These are phyloP conservation scores for Pulveroboletus ridleyi DNA, from an alignment of 1,284 basidiomycete genomes.

Conservation along the genomic window DNA sequence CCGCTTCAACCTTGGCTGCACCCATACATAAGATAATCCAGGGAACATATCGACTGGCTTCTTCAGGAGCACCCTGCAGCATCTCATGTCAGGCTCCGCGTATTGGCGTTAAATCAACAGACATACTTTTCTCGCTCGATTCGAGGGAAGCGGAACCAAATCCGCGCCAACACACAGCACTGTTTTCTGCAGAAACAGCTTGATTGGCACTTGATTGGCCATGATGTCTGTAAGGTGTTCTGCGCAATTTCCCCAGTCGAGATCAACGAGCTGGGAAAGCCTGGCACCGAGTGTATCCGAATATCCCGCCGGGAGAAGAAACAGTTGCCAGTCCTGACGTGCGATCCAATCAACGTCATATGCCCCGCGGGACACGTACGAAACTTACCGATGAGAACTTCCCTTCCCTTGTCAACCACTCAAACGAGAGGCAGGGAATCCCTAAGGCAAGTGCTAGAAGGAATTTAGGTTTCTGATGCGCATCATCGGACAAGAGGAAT, in stretches of 20 bases:
- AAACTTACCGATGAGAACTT: constrained; percentile 35
- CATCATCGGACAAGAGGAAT: constrained; percentile 72
- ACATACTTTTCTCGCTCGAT: constrained; percentile 45
- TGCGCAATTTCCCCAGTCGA: constrained; percentile 68
- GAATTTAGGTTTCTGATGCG: constrained; percentile 78
- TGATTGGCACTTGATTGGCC: constrained; percentile 58
- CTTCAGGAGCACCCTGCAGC: constrained; percentile 31
- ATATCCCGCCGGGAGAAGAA: constrained; percentile 73
- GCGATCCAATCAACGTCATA: constrained; percentile 11
- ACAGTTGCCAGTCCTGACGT: constrained; percentile 63
- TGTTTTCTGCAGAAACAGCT: constrained; percentile 55
- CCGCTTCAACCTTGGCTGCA: constrained; percentile 68
- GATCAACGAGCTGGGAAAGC: constrained; percentile 75
- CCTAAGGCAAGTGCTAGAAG: constrained; percentile 85
- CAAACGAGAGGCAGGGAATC: constrained; percentile 78
- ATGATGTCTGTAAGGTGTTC: constrained; percentile 63
- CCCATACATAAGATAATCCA: constrained; percentile 79
- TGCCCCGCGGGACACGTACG: neutral
- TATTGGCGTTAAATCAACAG: neutral
- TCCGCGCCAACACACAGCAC: constrained; percentile 64
- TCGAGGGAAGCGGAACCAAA: constrained; percentile 51
- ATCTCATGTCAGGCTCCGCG: constrained; percentile 8
- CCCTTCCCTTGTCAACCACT: constrained; percentile 58
- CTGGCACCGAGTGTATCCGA: constrained; percentile 56
- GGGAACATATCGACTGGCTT: constrained; percentile 44